phyloP scores from a whole-genome alignment of 805 yeast genomes.

The Lipomyces yamadae region DNA sequence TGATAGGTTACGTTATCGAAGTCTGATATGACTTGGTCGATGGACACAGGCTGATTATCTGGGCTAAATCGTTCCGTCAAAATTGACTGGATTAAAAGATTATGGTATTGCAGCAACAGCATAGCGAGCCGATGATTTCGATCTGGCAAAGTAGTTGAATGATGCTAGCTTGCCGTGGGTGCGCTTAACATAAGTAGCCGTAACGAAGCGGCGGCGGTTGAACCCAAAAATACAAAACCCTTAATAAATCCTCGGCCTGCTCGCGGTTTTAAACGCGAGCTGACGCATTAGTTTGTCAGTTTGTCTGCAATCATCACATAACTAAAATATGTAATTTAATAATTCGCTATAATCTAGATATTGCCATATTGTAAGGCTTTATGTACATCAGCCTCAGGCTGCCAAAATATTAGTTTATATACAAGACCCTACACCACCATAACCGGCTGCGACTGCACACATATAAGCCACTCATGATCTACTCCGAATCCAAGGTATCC shows the following conservation, averaged over 20 bases:
- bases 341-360: too few relatives aligned
- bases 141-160: neutral
- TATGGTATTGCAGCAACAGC: constrained; percentile 86
- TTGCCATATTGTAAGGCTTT: neutral
- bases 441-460: neutral
- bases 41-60: constrained; percentile 46
- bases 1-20: constrained; percentile 96
- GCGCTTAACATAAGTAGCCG: neutral
- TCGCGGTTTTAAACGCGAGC: too few relatives aligned
- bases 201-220: neutral
- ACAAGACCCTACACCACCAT: neutral
- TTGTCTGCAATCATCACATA: too few relatives aligned
- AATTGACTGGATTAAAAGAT: constrained; percentile 79
- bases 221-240: neutral
- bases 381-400: neutral
- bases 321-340: too few relatives aligned
- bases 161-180: neutral
- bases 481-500: neutral
- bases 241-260: neutral
- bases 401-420: neutral
- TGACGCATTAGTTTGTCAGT: too few relatives aligned
- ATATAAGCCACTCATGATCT: neutral
- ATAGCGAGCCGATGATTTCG: constrained; percentile 47
- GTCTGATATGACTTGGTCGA: constrained; percentile 90
- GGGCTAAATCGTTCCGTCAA: constrained; percentile 68